These are phyloP conservation scores for Ceratocystis cubensis DNA, from an alignment of 2,329 filamentous ascomycete species.

Conservation along the genomic window DNA sequence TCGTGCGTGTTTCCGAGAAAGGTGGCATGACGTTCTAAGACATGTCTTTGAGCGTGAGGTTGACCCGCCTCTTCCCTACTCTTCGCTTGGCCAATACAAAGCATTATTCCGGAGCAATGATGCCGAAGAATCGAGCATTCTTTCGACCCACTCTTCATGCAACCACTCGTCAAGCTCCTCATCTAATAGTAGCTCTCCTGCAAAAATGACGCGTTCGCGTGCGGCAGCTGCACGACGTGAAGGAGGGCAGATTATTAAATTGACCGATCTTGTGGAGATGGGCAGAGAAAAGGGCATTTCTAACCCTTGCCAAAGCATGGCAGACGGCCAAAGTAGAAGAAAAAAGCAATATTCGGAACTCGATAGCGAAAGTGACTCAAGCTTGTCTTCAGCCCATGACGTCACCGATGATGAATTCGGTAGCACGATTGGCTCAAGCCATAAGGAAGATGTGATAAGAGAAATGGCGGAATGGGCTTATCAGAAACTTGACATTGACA, in stretches of 20 bases:
- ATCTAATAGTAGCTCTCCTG: too few relatives aligned
- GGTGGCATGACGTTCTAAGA: slow-evolving; percentile 61
- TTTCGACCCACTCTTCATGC: not conserved
- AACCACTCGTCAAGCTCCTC: not conserved
- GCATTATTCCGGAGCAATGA: not conserved
- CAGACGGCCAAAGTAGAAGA: not conserved
- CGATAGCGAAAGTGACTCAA: slow-evolving; percentile 1
- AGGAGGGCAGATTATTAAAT: not conserved
- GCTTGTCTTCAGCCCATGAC: not conserved
- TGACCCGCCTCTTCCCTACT: slow-evolving; percentile 30
- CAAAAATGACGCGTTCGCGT: not conserved
- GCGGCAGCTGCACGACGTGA: not conserved
- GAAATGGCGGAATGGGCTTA: not conserved
- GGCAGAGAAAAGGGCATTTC: not conserved
- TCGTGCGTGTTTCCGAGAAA: slow-evolving; percentile 63
- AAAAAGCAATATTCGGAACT: not conserved
- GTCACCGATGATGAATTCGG: not conserved
- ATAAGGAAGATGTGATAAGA: not conserved
- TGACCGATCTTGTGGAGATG: not conserved
- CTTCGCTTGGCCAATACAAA: slow-evolving; percentile 14
- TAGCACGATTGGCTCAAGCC: not conserved
- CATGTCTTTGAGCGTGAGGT: slow-evolving; percentile 48
- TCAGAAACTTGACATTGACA: not conserved
- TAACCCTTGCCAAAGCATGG: not conserved
- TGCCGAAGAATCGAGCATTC: not conserved